Evolutionary conservation across 306 rosid species (phyloP).

Genomic region (Delonix regia): DNA sequence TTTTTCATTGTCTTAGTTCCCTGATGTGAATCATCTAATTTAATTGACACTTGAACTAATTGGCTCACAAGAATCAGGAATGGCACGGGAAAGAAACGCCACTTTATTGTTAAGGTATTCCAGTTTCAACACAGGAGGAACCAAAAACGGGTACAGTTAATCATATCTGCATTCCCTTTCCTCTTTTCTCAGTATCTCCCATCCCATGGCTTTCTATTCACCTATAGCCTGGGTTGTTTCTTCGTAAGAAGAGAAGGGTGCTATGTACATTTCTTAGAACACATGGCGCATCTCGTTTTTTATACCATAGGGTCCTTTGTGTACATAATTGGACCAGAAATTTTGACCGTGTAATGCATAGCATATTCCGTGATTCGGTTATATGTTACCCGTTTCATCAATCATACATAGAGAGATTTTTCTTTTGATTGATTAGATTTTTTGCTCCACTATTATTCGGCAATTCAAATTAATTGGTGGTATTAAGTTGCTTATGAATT

Average conservation of each 20-base stretch:
- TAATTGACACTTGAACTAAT: too few relatives aligned
- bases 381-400: neutral
- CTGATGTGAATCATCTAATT: conserved; percentile 29
- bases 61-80: too few relatives aligned
- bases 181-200: too few relatives aligned
- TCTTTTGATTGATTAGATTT: neutral
- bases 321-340: conserved; percentile 22
- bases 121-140: neutral
- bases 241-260: neutral
- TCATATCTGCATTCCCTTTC: too few relatives aligned
- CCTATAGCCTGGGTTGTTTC: too few relatives aligned
- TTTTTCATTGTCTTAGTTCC: neutral
- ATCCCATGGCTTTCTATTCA: too few relatives aligned
- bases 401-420: neutral
- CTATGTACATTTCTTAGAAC: conserved; percentile 23
- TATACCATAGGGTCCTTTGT: neutral
- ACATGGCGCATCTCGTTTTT: neutral
- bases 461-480: too few relatives aligned
- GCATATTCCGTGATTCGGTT: neutral
- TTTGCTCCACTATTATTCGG: neutral
- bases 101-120: too few relatives aligned
- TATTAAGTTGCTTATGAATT: too few relatives aligned
- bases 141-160: neutral
- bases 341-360: neutral
- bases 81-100: too few relatives aligned